A percentile compares a stretch with the other conserved stretches of the same genome.
Conservation (phyloP, 768 basidiomycete genomes). For the Tulasnella sp. region DNA sequence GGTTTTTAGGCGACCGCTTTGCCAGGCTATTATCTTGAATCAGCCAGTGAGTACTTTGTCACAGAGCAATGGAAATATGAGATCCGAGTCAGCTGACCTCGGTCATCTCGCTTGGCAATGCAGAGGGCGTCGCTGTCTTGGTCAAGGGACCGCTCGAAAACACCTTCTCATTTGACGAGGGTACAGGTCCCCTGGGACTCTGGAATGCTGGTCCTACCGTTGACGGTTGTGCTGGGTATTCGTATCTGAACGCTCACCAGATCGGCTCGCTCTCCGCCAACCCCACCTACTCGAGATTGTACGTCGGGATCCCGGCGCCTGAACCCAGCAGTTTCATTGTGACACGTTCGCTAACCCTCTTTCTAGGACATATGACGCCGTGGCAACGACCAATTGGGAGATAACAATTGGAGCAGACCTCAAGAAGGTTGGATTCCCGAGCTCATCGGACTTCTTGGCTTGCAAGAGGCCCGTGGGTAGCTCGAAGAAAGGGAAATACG, state of each 20-base stretch:
- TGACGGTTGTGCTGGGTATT: conserved; percentile 4
- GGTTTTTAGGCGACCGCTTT: not conserved
- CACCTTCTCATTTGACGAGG: not conserved
- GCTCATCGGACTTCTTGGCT: conserved; percentile 8
- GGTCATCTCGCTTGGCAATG: not conserved
- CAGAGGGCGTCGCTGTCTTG: not conserved
- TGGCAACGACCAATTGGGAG: not conserved
- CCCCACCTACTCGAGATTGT: not conserved
- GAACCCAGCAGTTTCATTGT: not conserved
- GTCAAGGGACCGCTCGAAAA: not conserved
- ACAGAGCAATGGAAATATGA: not conserved
- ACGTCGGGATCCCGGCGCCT: not conserved
- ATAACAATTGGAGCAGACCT: not conserved
- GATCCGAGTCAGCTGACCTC: not conserved
- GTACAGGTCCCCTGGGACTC: not conserved
- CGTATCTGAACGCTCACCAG: conserved; percentile 1
- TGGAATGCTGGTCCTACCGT: not conserved
- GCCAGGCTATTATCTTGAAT: conserved; percentile 12
- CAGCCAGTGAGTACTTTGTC: not conserved
- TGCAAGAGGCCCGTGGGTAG: not conserved
- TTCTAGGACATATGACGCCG: not conserved
- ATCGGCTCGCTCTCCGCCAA: conserved; percentile 1
- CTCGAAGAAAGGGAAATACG: not conserved
- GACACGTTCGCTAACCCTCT: not conserved
- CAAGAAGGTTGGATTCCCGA: not conserved